Evolutionary conservation across 495 filamentous ascomycete species (phyloP).

Genomic region (Podospora bellae-mahoneyi): DNA sequence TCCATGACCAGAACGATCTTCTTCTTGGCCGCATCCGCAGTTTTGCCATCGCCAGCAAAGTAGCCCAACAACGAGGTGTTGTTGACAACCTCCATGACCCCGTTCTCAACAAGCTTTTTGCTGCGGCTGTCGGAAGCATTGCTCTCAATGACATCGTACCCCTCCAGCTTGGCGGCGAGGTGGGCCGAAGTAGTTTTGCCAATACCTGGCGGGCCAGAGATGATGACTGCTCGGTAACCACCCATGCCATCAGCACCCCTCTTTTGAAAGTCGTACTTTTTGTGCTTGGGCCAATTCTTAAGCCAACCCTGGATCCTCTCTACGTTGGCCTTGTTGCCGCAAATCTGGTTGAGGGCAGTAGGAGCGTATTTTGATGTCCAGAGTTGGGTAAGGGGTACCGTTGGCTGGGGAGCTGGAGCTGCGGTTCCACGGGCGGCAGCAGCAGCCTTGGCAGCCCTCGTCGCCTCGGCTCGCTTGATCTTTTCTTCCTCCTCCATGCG

Average conservation of each 20-base stretch:
- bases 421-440: conserved; percentile 41
- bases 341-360: conserved; percentile 76
- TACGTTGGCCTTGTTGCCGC: conserved; percentile 87
- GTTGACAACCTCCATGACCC: conserved; percentile 81
- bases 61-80: conserved; percentile 90
- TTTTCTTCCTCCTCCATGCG: conserved; percentile 74
- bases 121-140: conserved; percentile 97
- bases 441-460: conserved; percentile 46
- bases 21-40: conserved; percentile 76
- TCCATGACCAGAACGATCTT: conserved; percentile 97
- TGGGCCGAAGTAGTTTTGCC: conserved; percentile 98
- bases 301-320: conserved; percentile 90
- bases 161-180: conserved; percentile 85
- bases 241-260: conserved; percentile 79
- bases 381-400: conserved; percentile 60
- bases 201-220: conserved; percentile 93
- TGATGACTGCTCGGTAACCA: conserved; percentile 75
- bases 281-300: conserved; percentile 69
- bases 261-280: conserved; percentile 71
- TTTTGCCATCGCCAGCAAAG: conserved; percentile 80
- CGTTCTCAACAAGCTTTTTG: conserved; percentile 91
- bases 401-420: conserved; percentile 35
- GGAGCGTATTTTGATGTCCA: conserved; percentile 98
- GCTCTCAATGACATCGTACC: conserved; percentile 89
- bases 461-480: conserved; percentile 48